Conservation (phyloP, 495 filamentous ascomycete species). For the Daldinia childiae region DNA sequence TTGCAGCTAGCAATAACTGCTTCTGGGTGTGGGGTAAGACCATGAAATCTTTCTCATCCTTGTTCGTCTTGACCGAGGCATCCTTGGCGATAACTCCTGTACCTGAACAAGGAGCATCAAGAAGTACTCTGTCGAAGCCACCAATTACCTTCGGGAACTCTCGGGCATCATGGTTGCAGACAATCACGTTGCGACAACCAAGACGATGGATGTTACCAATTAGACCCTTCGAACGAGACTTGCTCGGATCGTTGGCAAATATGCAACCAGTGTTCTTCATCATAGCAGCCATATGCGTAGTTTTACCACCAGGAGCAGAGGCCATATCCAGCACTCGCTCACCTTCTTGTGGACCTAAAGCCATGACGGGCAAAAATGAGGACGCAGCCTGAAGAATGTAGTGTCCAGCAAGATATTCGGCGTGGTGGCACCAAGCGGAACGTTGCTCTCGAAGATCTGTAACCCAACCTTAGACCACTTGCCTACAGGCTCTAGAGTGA, state of each 20-base stretch:
- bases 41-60: slow-evolving; percentile 92
- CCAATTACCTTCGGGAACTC: slow-evolving; percentile 94
- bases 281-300: slow-evolving; percentile 92
- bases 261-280: slow-evolving; percentile 98
- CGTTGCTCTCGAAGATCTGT: slow-evolving; percentile 92
- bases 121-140: slow-evolving; percentile 75
- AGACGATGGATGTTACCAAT: slow-evolving; percentile 98
- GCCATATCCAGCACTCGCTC: slow-evolving; percentile 91
- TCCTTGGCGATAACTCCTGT: slow-evolving; percentile 93
- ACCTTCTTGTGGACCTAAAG: slow-evolving; percentile 89
- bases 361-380: slow-evolving; percentile 98
- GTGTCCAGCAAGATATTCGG: slow-evolving; percentile 97
- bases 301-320: slow-evolving; percentile 97
- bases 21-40: slow-evolving; percentile 92
- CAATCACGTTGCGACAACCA: slow-evolving; percentile 90
- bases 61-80: slow-evolving; percentile 94
- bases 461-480: slow-evolving; percentile 99
- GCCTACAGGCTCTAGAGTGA: slow-evolving; percentile 93
- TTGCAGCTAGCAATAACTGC: slow-evolving; percentile 89
- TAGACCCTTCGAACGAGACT: slow-evolving; percentile 90
- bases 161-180: slow-evolving; percentile 92
- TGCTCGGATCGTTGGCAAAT: slow-evolving; percentile 96
- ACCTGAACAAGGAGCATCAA: slow-evolving; percentile 56
- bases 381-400: slow-evolving; percentile 98
- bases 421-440: slow-evolving; percentile 96